A percentile compares a stretch with the other conserved stretches of the same genome.
Evolutionary conservation across 1,284 basidiomycete genomes (phyloP).

Genomic region (Cryptococcus sp.): DNA sequence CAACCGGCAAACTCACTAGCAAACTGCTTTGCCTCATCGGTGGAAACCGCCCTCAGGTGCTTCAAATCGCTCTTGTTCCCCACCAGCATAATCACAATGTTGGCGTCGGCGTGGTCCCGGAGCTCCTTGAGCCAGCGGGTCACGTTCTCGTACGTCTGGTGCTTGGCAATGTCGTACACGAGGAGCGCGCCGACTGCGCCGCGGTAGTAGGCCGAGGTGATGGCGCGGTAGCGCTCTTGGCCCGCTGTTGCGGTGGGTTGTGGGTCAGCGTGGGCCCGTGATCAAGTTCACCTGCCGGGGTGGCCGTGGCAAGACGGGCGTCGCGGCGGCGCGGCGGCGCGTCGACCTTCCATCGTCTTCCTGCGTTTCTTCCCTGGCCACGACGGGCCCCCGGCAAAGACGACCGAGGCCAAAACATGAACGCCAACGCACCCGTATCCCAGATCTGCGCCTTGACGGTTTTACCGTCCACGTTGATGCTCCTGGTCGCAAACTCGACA

Average conservation of each 20-base stretch:
- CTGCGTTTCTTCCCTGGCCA: no score
- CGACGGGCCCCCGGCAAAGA: no score
- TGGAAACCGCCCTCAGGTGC: conserved; percentile 91
- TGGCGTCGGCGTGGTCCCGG: conserved; percentile 87
- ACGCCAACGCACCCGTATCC: conserved; percentile 75
- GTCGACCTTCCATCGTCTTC: no score
- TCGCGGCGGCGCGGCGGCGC: no score
- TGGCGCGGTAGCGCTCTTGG: conserved; percentile 97
- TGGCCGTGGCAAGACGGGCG: no score
- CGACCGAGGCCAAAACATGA: background rate
- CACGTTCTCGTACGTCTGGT: conserved; percentile 92
- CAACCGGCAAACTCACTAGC: conserved; percentile 59
- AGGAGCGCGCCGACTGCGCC: conserved; percentile 91
- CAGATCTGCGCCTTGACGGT: conserved; percentile 99
- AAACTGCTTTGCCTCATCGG: conserved; percentile 84
- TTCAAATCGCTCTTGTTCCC: conserved; percentile 98
- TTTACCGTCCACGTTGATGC: conserved; percentile 92
- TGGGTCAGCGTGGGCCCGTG: no score
- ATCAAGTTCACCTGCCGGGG: no score
- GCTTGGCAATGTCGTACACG: conserved; percentile 93
- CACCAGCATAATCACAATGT: conserved; percentile 92
- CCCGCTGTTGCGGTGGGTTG: conserved; percentile 62
- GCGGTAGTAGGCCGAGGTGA: conserved; percentile 98
- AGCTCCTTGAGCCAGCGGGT: conserved; percentile 98
- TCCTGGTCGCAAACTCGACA: conserved; percentile 97